Evolutionary conservation across 495 filamentous ascomycete species (phyloP).

Genomic region (Penicillium coffeae): DNA sequence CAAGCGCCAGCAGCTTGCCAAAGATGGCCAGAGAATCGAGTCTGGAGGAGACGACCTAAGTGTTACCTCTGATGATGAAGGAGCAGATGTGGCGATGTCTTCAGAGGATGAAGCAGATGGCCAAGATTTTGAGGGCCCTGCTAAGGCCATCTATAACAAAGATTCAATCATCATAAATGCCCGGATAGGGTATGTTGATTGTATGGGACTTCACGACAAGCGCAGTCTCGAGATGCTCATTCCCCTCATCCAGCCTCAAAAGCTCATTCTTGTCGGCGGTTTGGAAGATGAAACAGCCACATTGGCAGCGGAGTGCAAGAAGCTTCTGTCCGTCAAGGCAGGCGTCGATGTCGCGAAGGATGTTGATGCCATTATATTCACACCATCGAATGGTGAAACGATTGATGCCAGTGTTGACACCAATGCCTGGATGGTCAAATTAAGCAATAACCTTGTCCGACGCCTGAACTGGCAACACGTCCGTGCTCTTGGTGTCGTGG

Average conservation of each 20-base stretch:
- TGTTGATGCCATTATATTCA: constrained; percentile 63
- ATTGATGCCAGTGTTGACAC: constrained; percentile 95
- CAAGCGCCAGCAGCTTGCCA: constrained; percentile 42
- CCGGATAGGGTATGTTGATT: constrained; percentile 83
- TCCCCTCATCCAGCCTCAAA: constrained; percentile 87
- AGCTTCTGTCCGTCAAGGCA: constrained; percentile 58
- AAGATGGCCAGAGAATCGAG: constrained; percentile 44
- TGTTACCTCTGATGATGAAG: constrained; percentile 39
- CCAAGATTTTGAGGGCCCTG: constrained; percentile 59
- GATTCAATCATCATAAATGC: constrained; percentile 62
- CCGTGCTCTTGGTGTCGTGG: constrained; percentile 80
- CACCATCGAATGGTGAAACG: constrained; percentile 63
- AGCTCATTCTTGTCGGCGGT: constrained; percentile 85
- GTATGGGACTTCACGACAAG: constrained; percentile 87
- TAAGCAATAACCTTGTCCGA: constrained; percentile 76
- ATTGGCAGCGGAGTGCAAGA: constrained; percentile 76
- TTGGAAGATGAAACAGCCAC: constrained; percentile 68
- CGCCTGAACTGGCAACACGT: constrained; percentile 93
- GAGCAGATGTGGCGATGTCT: constrained; percentile 44
- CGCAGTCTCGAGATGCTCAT: constrained; percentile 91
- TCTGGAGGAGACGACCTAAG: constrained; percentile 35
- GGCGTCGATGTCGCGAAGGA: constrained; percentile 38
- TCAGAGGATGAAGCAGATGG: constrained; percentile 47
- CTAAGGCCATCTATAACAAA: constrained; percentile 62
- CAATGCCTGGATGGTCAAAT: constrained; percentile 92